Evolutionary conservation across 768 basidiomycete genomes (phyloP), one percentile per base, ranked within the genome.

Genomic region (Psilocybe sp.): DNA sequence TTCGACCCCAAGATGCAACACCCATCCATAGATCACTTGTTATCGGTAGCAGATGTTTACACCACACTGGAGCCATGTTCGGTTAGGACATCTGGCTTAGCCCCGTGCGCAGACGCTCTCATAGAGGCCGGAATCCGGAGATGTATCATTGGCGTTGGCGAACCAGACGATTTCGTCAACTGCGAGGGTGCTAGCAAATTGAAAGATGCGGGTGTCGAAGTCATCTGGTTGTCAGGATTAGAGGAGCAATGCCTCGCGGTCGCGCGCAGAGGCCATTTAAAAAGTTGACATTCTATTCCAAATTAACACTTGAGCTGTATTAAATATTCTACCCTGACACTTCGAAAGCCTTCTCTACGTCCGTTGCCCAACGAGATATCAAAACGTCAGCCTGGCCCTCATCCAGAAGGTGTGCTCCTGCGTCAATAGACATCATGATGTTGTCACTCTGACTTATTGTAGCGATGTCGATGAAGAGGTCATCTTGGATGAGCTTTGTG

Each of bases 21-120:
- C 1, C 49, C 69, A 18, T 59, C 65, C 36, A 51, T 80, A 40
- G 71, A 79, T 47, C 70, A 81, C 12, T 60, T 95, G 20, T 67
- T 89, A 37, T 52, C 69, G 15, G 74, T 75, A 18, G 75, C 84
- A 18, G 89, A 92, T 64, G 85, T 89, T 38, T 98, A 97, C 63
- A 96, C 95, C 0, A 98, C 97, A 0, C 80, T 99, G 75, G 97
- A 99, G 63, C 97, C 96, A 9, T 99, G 97, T 64, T 96, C 93
- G 4, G 67, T 89, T 32, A 76, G 97, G 51, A 87, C 91, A 8
- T 94, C 91, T 0, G 95, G 96, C 3, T 76, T 95, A 39, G 68
- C 84, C 0, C 85, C 94, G 1, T 98, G 97, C 64, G 85, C 91
- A 9, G 81, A 93, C 53, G 87, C 89, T 3, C 78, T 98, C 44